Percentiles rank a stretch among this genome's conserved stretches.
Conservation (phyloP, 2,329 filamentous ascomycete species). For the Beauveria rudraprayagi region DNA sequence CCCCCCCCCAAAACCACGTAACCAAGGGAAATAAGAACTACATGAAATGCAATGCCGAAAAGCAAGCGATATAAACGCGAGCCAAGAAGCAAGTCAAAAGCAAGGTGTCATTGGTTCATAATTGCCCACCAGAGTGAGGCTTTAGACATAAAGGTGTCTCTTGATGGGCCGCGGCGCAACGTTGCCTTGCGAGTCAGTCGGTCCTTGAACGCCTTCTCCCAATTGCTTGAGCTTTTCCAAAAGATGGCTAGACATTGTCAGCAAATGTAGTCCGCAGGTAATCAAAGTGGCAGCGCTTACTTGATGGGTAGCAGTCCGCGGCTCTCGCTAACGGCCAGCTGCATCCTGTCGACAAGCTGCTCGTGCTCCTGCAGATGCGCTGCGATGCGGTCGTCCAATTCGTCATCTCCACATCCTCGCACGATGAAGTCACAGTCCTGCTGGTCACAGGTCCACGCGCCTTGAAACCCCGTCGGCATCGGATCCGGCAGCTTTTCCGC, state of each 20-base stretch:
- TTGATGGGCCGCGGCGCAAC: conserved; percentile 1
- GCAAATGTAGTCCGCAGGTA: neutral
- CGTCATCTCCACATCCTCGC: conserved; percentile 49
- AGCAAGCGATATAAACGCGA: neutral
- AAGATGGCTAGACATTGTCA: neutral
- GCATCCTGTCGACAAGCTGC: conserved; percentile 40
- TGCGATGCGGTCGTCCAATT: conserved; percentile 48
- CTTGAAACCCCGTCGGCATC: conserved; percentile 45
- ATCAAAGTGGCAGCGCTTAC: conserved; percentile 33
- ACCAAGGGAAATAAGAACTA: neutral
- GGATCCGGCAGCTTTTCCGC: conserved; percentile 42
- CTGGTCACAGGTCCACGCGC: conserved; percentile 59
- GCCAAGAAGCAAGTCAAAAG: neutral
- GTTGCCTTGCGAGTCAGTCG: neutral
- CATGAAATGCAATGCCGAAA: neutral
- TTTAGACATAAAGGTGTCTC: conserved; percentile 5
- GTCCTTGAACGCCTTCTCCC: neutral
- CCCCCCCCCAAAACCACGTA: neutral
- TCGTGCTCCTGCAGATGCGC: conserved; percentile 55
- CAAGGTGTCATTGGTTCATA: neutral
- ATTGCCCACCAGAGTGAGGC: neutral
- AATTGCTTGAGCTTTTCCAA: conserved; percentile 10
- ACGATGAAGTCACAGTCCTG: conserved; percentile 57
- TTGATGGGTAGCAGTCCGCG: conserved; percentile 47
- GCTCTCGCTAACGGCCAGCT: conserved; percentile 49